A percentile compares a stretch with the other conserved stretches of the same genome.
These are phyloP conservation scores for Mortierella alpina DNA, from an alignment of 192 early-diverging fungal species.

Conservation along the genomic window DNA sequence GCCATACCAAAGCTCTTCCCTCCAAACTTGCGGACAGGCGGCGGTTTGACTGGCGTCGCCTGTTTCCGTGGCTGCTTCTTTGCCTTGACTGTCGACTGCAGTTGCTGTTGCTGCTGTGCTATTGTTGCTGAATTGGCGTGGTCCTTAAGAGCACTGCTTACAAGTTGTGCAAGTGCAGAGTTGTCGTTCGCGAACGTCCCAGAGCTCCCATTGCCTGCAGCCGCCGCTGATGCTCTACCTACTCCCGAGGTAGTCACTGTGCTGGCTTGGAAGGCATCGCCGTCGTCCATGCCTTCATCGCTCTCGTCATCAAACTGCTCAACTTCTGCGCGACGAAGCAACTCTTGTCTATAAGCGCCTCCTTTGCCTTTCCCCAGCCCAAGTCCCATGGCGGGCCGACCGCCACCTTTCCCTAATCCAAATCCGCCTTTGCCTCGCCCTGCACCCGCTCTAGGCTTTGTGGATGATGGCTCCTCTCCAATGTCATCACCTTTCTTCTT, in stretches of 20 bases:
- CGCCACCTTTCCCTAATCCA: constrained; percentile 41
- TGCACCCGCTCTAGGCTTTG: not conserved
- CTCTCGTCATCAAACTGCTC: constrained; percentile 47
- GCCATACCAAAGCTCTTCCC: constrained; percentile 46
- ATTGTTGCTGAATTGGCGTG: constrained; percentile 13
- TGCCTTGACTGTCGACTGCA: constrained; percentile 14
- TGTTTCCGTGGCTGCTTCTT: constrained; percentile 44
- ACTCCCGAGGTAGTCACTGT: not conserved
- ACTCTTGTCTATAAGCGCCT: constrained; percentile 44
- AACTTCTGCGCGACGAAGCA: constrained; percentile 42
- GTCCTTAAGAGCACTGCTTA: constrained; percentile 36
- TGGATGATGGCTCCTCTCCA: not conserved
- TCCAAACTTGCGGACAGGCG: constrained; percentile 47
- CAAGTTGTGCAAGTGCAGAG: constrained; percentile 33
- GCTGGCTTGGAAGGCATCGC: constrained; percentile 6
- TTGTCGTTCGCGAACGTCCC: constrained; percentile 25
- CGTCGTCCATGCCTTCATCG: constrained; percentile 38
- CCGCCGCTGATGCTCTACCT: constrained; percentile 2
- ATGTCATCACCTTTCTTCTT: constrained; percentile 42
- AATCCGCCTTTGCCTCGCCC: constrained; percentile 42
- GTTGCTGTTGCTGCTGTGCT: constrained; percentile 16
- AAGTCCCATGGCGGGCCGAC: constrained; percentile 31
- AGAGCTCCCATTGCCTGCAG: not conserved
- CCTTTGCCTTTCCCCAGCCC: constrained; percentile 51
- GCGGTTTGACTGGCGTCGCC: constrained; percentile 31